Percentiles rank a stretch among this genome's conserved stretches.
phyloP scores from a whole-genome alignment of 768 basidiomycete genomes.

The Lactifluus volemus region DNA sequence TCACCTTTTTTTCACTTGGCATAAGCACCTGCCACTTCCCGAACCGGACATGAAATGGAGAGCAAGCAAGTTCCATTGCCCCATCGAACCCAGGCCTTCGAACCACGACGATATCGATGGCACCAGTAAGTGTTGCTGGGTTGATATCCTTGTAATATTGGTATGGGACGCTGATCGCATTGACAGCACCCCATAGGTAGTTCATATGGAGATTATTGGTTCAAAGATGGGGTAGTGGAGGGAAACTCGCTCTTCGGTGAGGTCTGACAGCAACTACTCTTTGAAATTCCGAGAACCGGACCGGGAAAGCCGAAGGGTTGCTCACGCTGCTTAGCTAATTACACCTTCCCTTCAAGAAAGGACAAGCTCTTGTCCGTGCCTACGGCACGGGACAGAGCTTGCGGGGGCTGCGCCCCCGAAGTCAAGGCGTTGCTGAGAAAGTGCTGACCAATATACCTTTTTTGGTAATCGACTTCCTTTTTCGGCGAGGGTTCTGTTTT shows the following conservation, averaged over 20 bases:
- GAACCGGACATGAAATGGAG: conserved; percentile 95
- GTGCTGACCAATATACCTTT: too few species aligned
- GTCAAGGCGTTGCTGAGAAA: too few species aligned
- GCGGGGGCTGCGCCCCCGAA: too few species aligned
- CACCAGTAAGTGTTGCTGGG: conserved; percentile 93
- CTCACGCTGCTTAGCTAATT: too few species aligned
- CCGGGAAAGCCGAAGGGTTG: too few species aligned
- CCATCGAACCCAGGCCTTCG: conserved; percentile 59
- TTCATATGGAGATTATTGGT: conserved; percentile 44
- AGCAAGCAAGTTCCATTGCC: conserved; percentile 69
- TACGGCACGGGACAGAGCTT: too few species aligned
- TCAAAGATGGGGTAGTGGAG: background rate
- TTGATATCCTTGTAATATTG: conserved; percentile 93
- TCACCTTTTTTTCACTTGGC: conserved; percentile 88
- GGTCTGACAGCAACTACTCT: background rate
- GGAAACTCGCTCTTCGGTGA: background rate
- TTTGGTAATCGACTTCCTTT: too few species aligned
- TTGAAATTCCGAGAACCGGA: too few species aligned
- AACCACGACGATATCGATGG: conserved; percentile 98
- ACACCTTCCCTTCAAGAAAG: too few species aligned
- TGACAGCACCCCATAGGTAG: conserved; percentile 81
- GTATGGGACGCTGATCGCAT: conserved; percentile 77
- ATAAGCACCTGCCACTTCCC: conserved; percentile 95
- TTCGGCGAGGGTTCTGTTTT: too few species aligned
- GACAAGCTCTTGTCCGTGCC: too few species aligned